These are phyloP conservation scores for Suhomyces chickasaworum DNA, from an alignment of 1,139 yeast genomes.

Conservation along the genomic window DNA sequence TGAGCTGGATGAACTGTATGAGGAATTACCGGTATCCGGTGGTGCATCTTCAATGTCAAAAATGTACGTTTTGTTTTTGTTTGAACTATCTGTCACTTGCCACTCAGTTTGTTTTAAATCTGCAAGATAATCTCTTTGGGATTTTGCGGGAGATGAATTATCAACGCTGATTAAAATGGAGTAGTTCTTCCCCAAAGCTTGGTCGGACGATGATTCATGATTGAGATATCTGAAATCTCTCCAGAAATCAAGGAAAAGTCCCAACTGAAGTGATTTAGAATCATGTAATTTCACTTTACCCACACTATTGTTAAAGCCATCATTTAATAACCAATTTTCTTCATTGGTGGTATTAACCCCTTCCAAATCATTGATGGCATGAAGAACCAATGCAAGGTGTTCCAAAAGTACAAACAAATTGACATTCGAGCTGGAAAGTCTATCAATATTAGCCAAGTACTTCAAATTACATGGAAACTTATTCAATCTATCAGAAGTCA, in stretches of 20 bases:
- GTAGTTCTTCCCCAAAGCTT: conserved; percentile 20
- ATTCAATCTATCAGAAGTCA: conserved; percentile 27
- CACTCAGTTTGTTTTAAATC: conserved; percentile 28
- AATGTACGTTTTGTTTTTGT: conserved; percentile 11
- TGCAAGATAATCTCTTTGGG: conserved; percentile 20
- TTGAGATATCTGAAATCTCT: conserved; percentile 34
- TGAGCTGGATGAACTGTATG: conserved; percentile 4
- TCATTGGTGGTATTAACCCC: conserved; percentile 8
- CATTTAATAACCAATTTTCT: conserved; percentile 21
- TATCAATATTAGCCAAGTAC: conserved; percentile 41
- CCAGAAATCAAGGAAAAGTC: conserved; percentile 43
- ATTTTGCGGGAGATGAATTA: conserved; percentile 3
- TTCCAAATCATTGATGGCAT: conserved; percentile 27
- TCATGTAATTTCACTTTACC: conserved; percentile 37
- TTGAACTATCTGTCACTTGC: conserved; percentile 15
- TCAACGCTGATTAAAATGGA: conserved; percentile 20
- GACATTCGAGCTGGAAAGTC: conserved; percentile 31
- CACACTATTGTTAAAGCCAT: conserved; percentile 28
- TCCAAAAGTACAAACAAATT: conserved; percentile 40
- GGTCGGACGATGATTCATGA: conserved; percentile 21
- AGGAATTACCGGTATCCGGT: conserved; percentile 6
- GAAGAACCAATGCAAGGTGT: conserved; percentile 32
- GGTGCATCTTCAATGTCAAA: conserved; percentile 17
- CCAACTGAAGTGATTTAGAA: conserved; percentile 26
- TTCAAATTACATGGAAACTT: conserved; percentile 40